Evolutionary conservation across 371 early-diverging fungal genomes (phyloP).

Genomic region (Syncephalastrum racemosum): DNA sequence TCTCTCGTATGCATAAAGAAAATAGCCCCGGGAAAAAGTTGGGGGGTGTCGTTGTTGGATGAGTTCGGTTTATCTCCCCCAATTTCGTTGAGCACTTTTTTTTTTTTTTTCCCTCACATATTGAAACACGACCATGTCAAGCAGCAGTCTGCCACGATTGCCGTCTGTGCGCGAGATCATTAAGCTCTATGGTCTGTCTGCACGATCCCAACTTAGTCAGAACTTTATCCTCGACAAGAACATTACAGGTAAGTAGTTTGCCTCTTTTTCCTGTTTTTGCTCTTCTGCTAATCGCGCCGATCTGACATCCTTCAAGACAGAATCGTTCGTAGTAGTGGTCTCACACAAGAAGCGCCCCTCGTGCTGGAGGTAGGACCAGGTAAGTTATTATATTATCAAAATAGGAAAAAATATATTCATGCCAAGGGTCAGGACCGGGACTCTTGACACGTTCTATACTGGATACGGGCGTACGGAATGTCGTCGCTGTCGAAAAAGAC

Average conservation of each 20-base stretch:
- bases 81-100: too few species aligned
- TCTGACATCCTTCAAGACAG: conserved; percentile 51
- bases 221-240: conserved; percentile 88
- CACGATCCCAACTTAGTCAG: conserved; percentile 75
- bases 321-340: conserved; percentile 62
- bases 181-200: conserved; percentile 75
- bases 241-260: conserved; percentile 59
- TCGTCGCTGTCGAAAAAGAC: conserved; percentile 83
- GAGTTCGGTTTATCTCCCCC: too few species aligned
- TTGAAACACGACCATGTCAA: background rate
- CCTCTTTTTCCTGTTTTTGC: too few species aligned
- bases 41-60: too few species aligned
- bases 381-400: conserved; percentile 14
- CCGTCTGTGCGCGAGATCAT: conserved; percentile 76
- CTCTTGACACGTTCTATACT: conserved; percentile 77
- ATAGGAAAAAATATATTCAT: background rate
- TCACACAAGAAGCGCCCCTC: conserved; percentile 57
- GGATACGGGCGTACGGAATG: conserved; percentile 62
- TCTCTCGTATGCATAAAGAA: too few species aligned
- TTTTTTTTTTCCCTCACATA: background rate
- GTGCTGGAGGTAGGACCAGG: conserved; percentile 89
- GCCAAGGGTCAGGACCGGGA: conserved; percentile 58
- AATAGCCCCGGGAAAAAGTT: too few species aligned
- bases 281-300: background rate
- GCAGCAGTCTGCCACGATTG: conserved; percentile 35